Evolutionary conservation across 768 basidiomycete genomes (phyloP), one percentile per base, ranked within the genome.

Genomic region (Lactarius evosmus): DNA sequence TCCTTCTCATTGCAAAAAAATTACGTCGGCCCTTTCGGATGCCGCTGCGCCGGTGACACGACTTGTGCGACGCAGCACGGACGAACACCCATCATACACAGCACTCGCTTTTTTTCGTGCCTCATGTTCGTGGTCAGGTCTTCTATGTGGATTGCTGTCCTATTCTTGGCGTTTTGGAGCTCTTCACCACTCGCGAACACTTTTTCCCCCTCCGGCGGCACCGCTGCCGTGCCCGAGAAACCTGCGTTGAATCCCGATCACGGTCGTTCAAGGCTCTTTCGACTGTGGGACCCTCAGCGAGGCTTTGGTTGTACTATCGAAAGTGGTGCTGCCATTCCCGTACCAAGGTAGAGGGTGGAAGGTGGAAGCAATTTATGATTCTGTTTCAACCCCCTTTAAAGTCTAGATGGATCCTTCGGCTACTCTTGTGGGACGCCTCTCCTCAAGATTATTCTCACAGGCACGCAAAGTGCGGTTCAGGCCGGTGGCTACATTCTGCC

Each of bases 331-430:
- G 17, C 22, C 25, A 17, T 53, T 7, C 30, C 6, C n/a, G 30
- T 59, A 46, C 44, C n/a, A n/a, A n/a, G n/a, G n/a, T n/a, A n/a
- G 58, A 59, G 50, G 58, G 22, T 30, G 30, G 41, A 32, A 22
- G 30, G 29, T 53, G 32, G 51, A n/a, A 19, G n/a, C 29, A 12
- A 32, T n/a, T 30, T 2, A 17, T 30, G 14, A 22, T 53, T 30
- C 29, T 19, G 16, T 22, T 44, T 46, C 8, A 29, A 32, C 16
- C 9, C 17, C 32, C 22, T 53, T n/a, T 32, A 30, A 19, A 32
- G 9, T n/a, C 2, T 7, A 17, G 51, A 8, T 53, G 29, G 14
- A 19, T 7, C 51, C 29, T 53, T n/a, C 17, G 7, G 29, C 29
- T 17, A 8, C n/a, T 7, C 17, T 53, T 32, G 16, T 12, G 27